phyloP scores from a whole-genome alignment of 2,329 filamentous ascomycete genomes.

The Ophiocordyceps camponoti-saundersi region DNA sequence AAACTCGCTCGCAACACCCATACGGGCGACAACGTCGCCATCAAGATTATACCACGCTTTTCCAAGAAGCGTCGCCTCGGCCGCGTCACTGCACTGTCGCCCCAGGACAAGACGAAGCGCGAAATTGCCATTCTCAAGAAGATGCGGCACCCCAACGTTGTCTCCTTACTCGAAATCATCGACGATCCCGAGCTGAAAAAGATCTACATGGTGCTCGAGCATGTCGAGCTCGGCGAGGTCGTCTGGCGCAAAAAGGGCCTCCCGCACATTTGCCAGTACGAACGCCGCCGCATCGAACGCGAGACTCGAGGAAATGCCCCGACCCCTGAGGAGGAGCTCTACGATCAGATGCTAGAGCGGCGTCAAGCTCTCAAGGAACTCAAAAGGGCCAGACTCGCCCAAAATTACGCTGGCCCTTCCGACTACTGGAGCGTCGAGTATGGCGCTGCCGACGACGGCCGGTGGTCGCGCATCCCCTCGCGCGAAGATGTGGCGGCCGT shows the following conservation, averaged over 20 bases:
- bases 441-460: constrained; percentile 39
- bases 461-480: constrained; percentile 25
- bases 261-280: constrained; percentile 66
- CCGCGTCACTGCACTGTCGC: constrained; percentile 49
- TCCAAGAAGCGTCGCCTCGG: constrained; percentile 89
- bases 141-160: constrained; percentile 92
- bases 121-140: constrained; percentile 98
- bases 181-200: constrained; percentile 93
- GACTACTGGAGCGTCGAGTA: constrained; percentile 77
- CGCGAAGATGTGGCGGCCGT: constrained; percentile 20
- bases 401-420: constrained; percentile 31
- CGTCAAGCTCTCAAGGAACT: constrained; percentile 39
- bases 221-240: constrained; percentile 86
- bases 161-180: constrained; percentile 89
- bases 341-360: constrained; percentile 40
- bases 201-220: constrained; percentile 95
- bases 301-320: constrained; percentile 46
- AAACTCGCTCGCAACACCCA: constrained; percentile 76
- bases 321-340: constrained; percentile 42
- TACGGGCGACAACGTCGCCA: constrained; percentile 68
- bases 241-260: constrained; percentile 83
- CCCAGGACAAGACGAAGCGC: constrained; percentile 70
- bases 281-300: constrained; percentile 63
- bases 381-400: constrained; percentile 37
- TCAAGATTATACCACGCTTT: constrained; percentile 96